Evolutionary conservation across 495 filamentous ascomycete genomes (phyloP).

Genomic region (Xylaria scruposa): DNA sequence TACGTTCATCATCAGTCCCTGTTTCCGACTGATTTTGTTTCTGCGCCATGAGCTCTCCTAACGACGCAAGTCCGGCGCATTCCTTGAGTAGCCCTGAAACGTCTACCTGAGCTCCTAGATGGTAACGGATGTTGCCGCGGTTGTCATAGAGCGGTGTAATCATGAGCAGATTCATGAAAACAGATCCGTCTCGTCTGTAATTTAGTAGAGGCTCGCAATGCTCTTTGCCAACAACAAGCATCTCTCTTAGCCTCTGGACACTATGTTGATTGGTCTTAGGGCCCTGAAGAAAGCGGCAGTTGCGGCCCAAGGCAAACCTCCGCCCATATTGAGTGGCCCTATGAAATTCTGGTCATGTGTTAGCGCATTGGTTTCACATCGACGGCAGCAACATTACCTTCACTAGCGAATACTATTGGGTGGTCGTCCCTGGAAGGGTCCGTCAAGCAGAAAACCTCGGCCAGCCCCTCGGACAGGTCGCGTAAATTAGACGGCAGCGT

Average conservation of each 20-base stretch:
- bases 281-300: constrained; percentile 70
- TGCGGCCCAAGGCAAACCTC: constrained; percentile 63
- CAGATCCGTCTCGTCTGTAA: constrained; percentile 69
- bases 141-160: constrained; percentile 67
- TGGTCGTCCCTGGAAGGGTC: constrained; percentile 77
- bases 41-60: constrained; percentile 48
- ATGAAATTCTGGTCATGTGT: constrained; percentile 58
- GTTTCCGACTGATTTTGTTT: constrained; percentile 38
- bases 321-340: constrained; percentile 67
- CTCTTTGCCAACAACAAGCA: constrained; percentile 63
- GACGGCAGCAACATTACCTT: constrained; percentile 58
- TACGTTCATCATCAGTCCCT: constrained; percentile 10
- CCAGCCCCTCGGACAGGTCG: constrained; percentile 71
- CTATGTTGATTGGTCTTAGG: constrained; percentile 60
- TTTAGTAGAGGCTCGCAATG: constrained; percentile 73
- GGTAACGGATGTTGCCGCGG: constrained; percentile 63
- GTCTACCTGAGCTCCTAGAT: constrained; percentile 69
- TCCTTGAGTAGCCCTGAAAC: constrained; percentile 65
- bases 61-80: constrained; percentile 62
- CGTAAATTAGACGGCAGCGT: constrained; percentile 59
- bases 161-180: constrained; percentile 74
- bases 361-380: constrained; percentile 13
- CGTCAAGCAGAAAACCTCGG: constrained; percentile 78
- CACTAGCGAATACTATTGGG: constrained; percentile 79
- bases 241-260: constrained; percentile 61